Evolutionary conservation across 2,329 filamentous ascomycete species (phyloP).

Genomic region (Acrocalymma vagum): DNA sequence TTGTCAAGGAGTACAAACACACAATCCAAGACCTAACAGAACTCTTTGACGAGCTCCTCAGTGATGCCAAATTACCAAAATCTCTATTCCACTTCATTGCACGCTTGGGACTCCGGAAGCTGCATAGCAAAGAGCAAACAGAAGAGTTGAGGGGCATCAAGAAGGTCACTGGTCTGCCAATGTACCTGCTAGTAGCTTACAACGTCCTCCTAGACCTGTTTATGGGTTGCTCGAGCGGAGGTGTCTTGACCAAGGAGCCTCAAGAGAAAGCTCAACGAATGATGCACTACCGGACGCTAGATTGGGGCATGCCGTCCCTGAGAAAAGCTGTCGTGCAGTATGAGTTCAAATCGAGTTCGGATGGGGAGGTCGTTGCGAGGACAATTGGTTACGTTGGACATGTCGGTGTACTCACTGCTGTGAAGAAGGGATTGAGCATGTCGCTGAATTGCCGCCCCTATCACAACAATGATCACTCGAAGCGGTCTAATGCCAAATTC

Average conservation of each 20-base stretch:
- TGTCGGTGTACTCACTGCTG: conserved; percentile 61
- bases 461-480: conserved; percentile 51
- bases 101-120: conserved; percentile 56
- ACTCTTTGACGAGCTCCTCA: conserved; percentile 62
- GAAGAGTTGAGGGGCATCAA: conserved; percentile 69
- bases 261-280: conserved; percentile 43
- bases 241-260: conserved; percentile 40
- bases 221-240: conserved; percentile 72
- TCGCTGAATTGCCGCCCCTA: conserved; percentile 62
- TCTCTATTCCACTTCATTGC: conserved; percentile 45
- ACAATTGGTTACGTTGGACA: conserved; percentile 62
- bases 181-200: conserved; percentile 69
- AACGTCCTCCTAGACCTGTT: conserved; percentile 71
- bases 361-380: conserved; percentile 53
- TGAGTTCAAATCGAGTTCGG: conserved; percentile 45
- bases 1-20: conserved; percentile 57
- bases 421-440: conserved; percentile 55
- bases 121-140: conserved; percentile 66
- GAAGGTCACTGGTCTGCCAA: conserved; percentile 57
- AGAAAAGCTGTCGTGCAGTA: conserved; percentile 51
- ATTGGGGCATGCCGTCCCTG: conserved; percentile 57
- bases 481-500: conserved; percentile 49
- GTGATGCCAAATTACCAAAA: conserved; percentile 20
- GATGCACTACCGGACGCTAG: conserved; percentile 64
- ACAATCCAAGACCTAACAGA: conserved; percentile 53